phyloP scores from a whole-genome alignment of 164 flowering plant genomes.

The Houttuynia cordata region DNA sequence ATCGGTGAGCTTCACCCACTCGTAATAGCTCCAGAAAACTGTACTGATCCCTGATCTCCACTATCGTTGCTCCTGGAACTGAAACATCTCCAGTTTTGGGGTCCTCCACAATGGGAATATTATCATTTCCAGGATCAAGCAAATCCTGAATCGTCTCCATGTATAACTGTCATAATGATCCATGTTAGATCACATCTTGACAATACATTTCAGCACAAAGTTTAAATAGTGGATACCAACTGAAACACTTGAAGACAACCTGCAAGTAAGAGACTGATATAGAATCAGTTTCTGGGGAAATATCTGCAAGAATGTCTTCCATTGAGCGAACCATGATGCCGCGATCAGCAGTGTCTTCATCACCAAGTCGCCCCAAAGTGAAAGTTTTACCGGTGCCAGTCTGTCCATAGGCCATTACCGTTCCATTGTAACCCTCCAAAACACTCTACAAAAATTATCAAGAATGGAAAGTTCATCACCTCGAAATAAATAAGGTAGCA shows the following conservation, averaged over 20 bases:
- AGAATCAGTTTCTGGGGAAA: constrained; percentile 68
- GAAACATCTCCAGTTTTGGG: constrained; percentile 96
- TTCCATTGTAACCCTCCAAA: constrained; percentile 93
- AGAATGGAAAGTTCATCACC: constrained; percentile 1
- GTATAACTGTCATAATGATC: constrained; percentile 51
- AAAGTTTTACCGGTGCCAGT: constrained; percentile 98
- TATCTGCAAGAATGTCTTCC: constrained; percentile 78
- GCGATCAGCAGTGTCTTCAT: constrained; percentile 82
- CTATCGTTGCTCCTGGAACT: constrained; percentile 71
- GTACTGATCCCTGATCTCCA: constrained; percentile 70
- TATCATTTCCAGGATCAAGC: constrained; percentile 81
- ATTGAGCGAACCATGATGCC: constrained; percentile 97
- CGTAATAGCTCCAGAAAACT: constrained; percentile 72
- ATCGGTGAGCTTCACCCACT: constrained; percentile 89
- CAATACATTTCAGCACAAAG: neutral
- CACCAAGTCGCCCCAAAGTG: constrained; percentile 94
- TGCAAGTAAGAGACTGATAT: constrained; percentile 80
- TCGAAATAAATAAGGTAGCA: neutral
- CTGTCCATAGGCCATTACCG: constrained; percentile 98
- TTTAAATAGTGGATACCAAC: neutral
- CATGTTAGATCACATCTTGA: neutral
- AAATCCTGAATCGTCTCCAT: constrained; percentile 98
- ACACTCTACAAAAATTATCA: constrained; percentile 57
- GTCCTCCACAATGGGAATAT: constrained; percentile 82
- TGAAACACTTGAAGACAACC: constrained; percentile 26